Evolutionary conservation across 2,329 filamentous ascomycete genomes (phyloP), one percentile per base, ranked within the genome.

Genomic region (Hypocrella siamensis): DNA sequence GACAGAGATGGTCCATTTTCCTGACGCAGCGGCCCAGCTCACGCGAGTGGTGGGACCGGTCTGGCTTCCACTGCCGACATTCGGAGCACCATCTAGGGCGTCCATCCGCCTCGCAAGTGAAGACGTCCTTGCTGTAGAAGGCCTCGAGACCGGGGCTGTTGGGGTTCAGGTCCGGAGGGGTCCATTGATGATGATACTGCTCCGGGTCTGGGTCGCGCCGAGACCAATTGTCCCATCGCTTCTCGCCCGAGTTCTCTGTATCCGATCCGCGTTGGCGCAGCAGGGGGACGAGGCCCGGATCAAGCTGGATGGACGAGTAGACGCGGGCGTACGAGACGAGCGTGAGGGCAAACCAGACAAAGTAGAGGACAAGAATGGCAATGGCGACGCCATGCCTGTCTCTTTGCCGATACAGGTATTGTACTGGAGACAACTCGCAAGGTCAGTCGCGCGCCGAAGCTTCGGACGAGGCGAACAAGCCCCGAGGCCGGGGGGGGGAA

Each of bases 1-100:
- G 90, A 47, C 90, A 98, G 46, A 86, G 90, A 48, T 96, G 88
- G 40, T 96, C 88, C 79, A 94, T 90, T 46, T 90, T 90, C 26
- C 69, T 61, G 16, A 93, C 79, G 47, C 88, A 96, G 27, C 84
- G 68, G 31, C 73, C 73, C 10, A 90, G 61, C 48, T 93, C 82
- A 32, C 76, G 76, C 46, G 80, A 92, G 53, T 96, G 88, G 49
- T 93, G 85, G 3, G 79, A 70, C 4, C 88, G 70, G 46, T 94
- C 88, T 1, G 80, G 75, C 53, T 94, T 96, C 73, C 81, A 93
- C 40, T 79, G 82, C 34, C 70, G 70, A 51, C 88, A 98, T 32
- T 72, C 69, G 4, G 75, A 76, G 56, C 88, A 98, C 75, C 83
- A 96, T 19, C 74, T 70, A 0, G 88, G 88, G n/a, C 77, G 65